Base-by-base conservation (phyloP, 108 stramenopile species). In the Pseudonitzschia multiseries region DNA sequence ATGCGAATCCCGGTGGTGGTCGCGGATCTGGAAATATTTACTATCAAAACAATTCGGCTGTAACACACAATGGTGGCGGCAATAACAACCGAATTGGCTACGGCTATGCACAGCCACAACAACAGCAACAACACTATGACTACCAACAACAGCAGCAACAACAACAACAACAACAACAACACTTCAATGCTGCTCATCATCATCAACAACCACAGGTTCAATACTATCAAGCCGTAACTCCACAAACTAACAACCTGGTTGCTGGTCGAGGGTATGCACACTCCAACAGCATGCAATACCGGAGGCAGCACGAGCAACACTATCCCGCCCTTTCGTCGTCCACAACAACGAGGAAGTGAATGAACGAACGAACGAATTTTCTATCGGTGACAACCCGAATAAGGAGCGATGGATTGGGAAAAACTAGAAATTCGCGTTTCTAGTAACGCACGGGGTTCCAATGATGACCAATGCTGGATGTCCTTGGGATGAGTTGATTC, bases 281-380 rank as follows among this genome's bases (percentile, higher is more conserved):
- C 20, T 33, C 33, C 12, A 62, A n/a, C 32, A 62, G 20, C 32
- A 33, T 40, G 33, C 61, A 62, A 33, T 62, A 62, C 36, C 61
- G 61, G 36, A 13, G 61, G 29, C 61, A 42, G 0, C 61, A 62
- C 2, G 61, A 62, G 29, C 61, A 62, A n/a, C 61, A 62, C 0
- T 62, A 62, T 40, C 61, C 61, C 36, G 61, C 61, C n/a, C 61
- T 62, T 62, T 62, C 61, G 5, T 62, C 61, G 61, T 62, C 61
- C 9, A 62, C 36, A 22, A 22, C 54, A 24, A 22, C 24, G 24
- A 56, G 46, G 46, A 48, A 48, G 46, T 48, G 13, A 48, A 48
- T 10, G 13, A 14, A 48, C 1, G 17, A 48, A 48, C 18, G 17
- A 18, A n/a, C n/a, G n/a, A n/a, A n/a, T n/a, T n/a, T 2, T 48